Base-by-base conservation (phyloP, 1,284 basidiomycete species). In the Ganoderma lingzhi region DNA sequence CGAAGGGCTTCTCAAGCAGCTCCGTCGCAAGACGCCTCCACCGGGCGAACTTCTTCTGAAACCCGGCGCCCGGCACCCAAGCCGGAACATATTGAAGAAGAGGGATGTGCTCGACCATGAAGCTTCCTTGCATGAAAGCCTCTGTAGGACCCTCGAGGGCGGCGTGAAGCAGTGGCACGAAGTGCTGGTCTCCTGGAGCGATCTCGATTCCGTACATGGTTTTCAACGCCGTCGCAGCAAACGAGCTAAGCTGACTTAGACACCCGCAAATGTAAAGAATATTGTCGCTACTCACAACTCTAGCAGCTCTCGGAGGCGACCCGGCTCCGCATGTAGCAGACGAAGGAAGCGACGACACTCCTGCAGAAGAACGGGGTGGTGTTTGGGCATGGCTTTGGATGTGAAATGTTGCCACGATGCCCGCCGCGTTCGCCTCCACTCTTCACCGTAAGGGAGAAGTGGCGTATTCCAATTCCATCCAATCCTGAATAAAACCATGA, bases 181-280 rank as follows among this genome's bases (percentile, higher is more conserved):
- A 65, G 35, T 30, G 51, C 6, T 39, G 42, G 6, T 81, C 79
- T 9, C 74, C 67, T 3, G 66, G 62, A 17, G 74, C 71, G 23
- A 76, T 69, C 45, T 67, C 63, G 28, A 70, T 64, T n/a, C 65
- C 69, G 30, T 70, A 70, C 65, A 67, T 66, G 41, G 53, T 60
- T 39, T 70, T 65, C 62, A 70, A 19, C 23, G 62, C 61, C 6
- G 58, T 44, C 5, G 69, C 69, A 2, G 64, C 69, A 30, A 69
- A 69, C 12, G 68, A 65, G 30, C 68, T 69, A 48, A 19, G 3
- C 28, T 19, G 6, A 62, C n/a, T 4, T 17, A 6, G n/a, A 9
- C 15, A 28, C 3, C 1, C 6, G 14, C 9, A 60, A 12, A 12
- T 32, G 6, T 10, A 17, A 42, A n/a, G 3, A 10, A 41, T 9